Base-by-base conservation (phyloP, 768 basidiomycete species). In the Lentinus tigrinus region DNA sequence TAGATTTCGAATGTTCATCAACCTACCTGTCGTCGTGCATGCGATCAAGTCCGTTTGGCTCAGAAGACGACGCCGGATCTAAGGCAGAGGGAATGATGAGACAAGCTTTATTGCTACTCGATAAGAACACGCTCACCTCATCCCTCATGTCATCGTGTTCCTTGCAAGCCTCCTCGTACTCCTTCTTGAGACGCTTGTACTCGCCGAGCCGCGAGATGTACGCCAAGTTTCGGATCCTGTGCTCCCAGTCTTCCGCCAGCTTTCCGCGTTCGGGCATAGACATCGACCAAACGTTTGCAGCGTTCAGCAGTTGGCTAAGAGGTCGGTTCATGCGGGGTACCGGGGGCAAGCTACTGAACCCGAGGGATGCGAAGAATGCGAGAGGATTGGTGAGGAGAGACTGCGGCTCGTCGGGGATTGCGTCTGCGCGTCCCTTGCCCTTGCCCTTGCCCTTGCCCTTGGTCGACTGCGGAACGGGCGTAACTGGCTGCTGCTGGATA, bases 1-100 rank as follows among this genome's bases (percentile, higher is more conserved):
- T 11, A 2, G 6, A 7, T 6, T 11, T 26, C 10, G 13, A 7
- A 39, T 3, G 2, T 7, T 5, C 3, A 44, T 14, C 28, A 13
- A 57, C 67, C 2, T 66, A 86, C 88, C 88, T 21, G 85, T 90
- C 0, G 89, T 91, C 0, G 90, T 93, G 59, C 88, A 90, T 6
- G 87, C 91, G 46, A 91, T 81, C 19, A 93, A 77, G 64, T 89
- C 81, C 0, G 81, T 76, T 6, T 75, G 69, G 31, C 69, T 67
- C 6, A 93, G 73, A 6, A 92, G 70, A 4, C 76, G 75, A 0
- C 84, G 79, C 11, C 85, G 78, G 48, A 75, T 71, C 89, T 91
- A 61, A 1, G 8, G 19, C 8, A 19, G 16, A 23, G 2, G 52
- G 3, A 54, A 38, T 13, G 34, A 37, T 5, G 24, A 31, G 51